A percentile compares a stretch with the other conserved stretches of the same genome.
phyloP scores from a whole-genome alignment of 495 filamentous ascomycete genomes.

The Xylaria telfairii region DNA sequence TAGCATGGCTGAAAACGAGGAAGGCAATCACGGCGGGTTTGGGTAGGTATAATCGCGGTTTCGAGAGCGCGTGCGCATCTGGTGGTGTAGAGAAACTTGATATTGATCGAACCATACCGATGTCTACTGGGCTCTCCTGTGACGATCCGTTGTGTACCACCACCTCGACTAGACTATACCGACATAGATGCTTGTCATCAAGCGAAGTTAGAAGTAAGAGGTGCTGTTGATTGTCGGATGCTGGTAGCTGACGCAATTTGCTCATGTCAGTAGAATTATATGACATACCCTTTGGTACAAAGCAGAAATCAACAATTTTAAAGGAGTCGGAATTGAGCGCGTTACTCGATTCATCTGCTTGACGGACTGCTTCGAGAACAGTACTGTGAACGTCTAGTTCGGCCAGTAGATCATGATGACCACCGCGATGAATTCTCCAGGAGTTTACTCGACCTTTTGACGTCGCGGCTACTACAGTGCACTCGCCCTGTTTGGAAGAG shows the following conservation, averaged over 20 bases:
- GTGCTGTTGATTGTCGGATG: conserved; percentile 53
- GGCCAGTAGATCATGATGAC: conserved; percentile 62
- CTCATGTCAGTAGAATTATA: conserved; percentile 49
- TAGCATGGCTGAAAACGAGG: conserved; percentile 74
- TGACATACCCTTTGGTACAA: conserved; percentile 51
- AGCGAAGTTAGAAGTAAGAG: conserved; percentile 49
- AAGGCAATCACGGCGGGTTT: conserved; percentile 80
- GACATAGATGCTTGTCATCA: conserved; percentile 39
- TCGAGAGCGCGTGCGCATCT: conserved; percentile 46
- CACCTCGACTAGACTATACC: conserved; percentile 54
- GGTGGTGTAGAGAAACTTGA: conserved; percentile 63
- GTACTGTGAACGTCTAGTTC: conserved; percentile 50
- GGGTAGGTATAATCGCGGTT: conserved; percentile 78
- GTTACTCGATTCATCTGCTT: conserved; percentile 35
- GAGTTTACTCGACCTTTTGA: conserved; percentile 74
- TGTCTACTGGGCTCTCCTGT: conserved; percentile 34
- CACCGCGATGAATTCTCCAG: conserved; percentile 88
- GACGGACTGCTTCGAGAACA: conserved; percentile 42
- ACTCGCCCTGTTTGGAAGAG: conserved; percentile 77
- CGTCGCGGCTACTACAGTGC: conserved; percentile 80
- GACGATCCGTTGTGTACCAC: conserved; percentile 40
- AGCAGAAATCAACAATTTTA: conserved; percentile 56
- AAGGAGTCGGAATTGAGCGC: conserved; percentile 46
- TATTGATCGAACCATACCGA: conserved; percentile 66
- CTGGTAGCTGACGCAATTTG: conserved; percentile 46